phyloP scores from a whole-genome alignment of 2,329 filamentous ascomycete species.

The Emergomyces orientalis region DNA sequence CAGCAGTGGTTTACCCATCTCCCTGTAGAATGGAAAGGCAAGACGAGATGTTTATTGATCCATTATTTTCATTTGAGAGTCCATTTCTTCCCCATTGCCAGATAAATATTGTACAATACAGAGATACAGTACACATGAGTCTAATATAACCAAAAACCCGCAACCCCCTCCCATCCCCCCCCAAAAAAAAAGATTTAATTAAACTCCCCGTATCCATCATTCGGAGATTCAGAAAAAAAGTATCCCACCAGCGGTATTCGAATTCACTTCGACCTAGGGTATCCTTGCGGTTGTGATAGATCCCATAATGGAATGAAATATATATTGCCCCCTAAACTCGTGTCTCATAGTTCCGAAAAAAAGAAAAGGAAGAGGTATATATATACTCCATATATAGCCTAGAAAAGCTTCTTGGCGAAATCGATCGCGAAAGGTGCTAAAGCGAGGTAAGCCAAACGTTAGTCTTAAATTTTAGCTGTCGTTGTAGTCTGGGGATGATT shows the following conservation, averaged over 20 bases:
- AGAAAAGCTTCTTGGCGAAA: slow-evolving; percentile 41
- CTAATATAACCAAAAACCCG: background rate
- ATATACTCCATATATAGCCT: slow-evolving; percentile 15
- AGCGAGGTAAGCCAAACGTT: background rate
- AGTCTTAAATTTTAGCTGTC: background rate
- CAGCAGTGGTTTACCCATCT: background rate
- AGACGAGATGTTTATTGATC: slow-evolving; percentile 5
- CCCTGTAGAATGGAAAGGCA: slow-evolving; percentile 5
- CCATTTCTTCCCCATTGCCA: background rate
- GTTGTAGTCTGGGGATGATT: background rate
- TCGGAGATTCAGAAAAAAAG: background rate
- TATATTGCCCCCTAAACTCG: background rate
- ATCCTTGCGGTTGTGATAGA: background rate
- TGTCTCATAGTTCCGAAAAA: background rate
- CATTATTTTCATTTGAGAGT: slow-evolving; percentile 4
- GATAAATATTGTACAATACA: background rate
- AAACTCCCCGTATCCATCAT: background rate
- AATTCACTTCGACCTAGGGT: background rate
- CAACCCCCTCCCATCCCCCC: background rate
- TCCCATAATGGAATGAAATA: background rate
- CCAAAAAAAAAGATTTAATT: background rate
- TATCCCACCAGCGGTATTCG: background rate
- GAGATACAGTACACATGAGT: background rate
- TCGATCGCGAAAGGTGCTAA: slow-evolving; percentile 43
- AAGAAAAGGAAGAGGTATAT: background rate